Evolutionary conservation across 2,329 filamentous ascomycete genomes (phyloP).

Genomic region (Trematosphaeria pertusa): DNA sequence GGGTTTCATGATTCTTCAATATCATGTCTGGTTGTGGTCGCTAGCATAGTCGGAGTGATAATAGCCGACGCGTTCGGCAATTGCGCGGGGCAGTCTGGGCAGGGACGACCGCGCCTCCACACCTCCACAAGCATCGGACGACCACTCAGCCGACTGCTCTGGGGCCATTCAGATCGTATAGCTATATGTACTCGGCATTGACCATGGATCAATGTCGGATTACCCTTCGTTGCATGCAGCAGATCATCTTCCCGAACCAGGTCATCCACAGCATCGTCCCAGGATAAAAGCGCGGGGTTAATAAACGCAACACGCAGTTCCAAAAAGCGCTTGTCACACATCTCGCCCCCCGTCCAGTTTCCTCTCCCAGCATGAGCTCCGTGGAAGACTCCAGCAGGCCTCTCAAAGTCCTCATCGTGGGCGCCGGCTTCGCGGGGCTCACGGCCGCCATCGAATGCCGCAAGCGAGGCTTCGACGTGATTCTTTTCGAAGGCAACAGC

Average conservation of each 20-base stretch:
- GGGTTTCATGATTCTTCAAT: no score
- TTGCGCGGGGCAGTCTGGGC: slow-evolving; percentile 11
- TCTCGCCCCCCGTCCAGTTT: no score
- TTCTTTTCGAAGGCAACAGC: slow-evolving; percentile 62
- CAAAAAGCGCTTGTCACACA: not conserved
- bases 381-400: not conserved
- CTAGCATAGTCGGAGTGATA: slow-evolving; percentile 1
- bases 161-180: no score
- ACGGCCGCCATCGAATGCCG: slow-evolving; percentile 68
- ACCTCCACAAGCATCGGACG: slow-evolving; percentile 7
- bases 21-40: no score
- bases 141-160: no score
- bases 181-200: no score
- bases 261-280: no score
- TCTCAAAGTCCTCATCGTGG: slow-evolving; percentile 49
- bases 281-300: not conserved
- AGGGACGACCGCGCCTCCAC: slow-evolving; percentile 1
- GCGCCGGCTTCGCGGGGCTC: slow-evolving; percentile 63
- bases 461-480: slow-evolving; percentile 63
- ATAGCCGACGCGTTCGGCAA: not conserved
- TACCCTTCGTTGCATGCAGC: no score
- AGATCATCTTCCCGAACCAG: no score
- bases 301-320: not conserved
- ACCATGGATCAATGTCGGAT: no score
- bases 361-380: no score